Evolutionary conservation across 2,329 filamentous ascomycete genomes (phyloP).

Genomic region (Scedosporium boydii): DNA sequence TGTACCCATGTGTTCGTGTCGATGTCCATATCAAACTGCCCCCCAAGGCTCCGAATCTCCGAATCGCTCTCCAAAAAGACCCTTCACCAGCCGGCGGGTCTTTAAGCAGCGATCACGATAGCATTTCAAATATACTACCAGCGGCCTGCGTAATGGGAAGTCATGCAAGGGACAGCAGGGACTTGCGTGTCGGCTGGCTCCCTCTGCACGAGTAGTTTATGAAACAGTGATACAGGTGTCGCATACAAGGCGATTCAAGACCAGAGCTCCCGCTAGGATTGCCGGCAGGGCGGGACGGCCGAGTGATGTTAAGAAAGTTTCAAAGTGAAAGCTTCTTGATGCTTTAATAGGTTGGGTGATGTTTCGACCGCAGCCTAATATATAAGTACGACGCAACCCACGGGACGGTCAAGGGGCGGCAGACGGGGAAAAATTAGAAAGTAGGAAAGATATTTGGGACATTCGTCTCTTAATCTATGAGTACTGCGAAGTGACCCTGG

Average conservation of each 20-base stretch:
- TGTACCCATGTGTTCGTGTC: background rate
- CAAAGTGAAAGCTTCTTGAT: background rate
- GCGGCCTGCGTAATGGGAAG: background rate
- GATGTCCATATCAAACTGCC: background rate
- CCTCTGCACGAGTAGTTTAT: background rate
- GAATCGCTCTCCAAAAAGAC: background rate
- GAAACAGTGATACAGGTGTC: background rate
- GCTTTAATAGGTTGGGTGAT: background rate
- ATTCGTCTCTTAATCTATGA: no score
- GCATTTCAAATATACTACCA: background rate
- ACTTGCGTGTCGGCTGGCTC: background rate
- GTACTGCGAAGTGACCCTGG: no score
- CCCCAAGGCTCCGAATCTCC: background rate
- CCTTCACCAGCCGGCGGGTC: background rate
- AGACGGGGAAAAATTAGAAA: no score
- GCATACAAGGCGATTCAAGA: background rate
- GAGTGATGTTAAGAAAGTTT: background rate
- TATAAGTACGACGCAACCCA: no score
- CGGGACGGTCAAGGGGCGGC: no score
- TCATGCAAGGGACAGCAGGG: background rate
- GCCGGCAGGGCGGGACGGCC: background rate
- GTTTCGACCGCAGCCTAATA: background rate
- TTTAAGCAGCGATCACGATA: background rate
- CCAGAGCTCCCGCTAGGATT: background rate
- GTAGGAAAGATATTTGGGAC: no score